phyloP scores from a whole-genome alignment of 257 asterid genomes.

The Solanum ossicruentum region DNA sequence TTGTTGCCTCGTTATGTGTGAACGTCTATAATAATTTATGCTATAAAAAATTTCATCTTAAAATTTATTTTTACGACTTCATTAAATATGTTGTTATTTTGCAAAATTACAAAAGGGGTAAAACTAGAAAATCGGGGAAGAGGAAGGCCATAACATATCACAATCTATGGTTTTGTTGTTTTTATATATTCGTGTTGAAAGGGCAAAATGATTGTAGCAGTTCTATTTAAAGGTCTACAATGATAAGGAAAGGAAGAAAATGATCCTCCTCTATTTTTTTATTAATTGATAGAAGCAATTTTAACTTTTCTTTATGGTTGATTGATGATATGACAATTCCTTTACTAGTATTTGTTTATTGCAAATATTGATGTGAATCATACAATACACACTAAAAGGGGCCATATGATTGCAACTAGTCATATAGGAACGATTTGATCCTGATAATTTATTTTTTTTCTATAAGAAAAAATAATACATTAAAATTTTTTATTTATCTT shows the following conservation, averaged over 20 bases:
- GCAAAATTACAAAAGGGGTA: too few species aligned
- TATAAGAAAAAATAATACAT: too few species aligned
- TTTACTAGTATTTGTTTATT: neutral
- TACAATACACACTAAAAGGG: neutral
- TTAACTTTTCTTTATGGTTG: neutral
- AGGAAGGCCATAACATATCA: neutral
- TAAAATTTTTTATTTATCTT: too few species aligned
- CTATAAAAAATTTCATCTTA: too few species aligned
- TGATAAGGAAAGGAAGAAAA: neutral
- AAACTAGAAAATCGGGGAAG: neutral
- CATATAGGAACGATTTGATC: too few species aligned
- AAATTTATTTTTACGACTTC: neutral
- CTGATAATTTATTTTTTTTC: too few species aligned
- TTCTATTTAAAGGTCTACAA: neutral
- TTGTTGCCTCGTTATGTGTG: too few species aligned
- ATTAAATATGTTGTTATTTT: neutral
- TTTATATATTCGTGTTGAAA: neutral
- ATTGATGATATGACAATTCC: neutral
- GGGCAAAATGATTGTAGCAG: neutral
- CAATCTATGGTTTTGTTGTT: neutral
- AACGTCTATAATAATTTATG: too few species aligned
- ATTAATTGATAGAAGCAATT: neutral
- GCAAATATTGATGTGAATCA: neutral
- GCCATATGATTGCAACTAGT: neutral
- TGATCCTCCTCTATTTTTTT: neutral